These are phyloP conservation scores for Mentha longifolia DNA, from an alignment of 257 asterid genomes.

Conservation along the genomic window DNA sequence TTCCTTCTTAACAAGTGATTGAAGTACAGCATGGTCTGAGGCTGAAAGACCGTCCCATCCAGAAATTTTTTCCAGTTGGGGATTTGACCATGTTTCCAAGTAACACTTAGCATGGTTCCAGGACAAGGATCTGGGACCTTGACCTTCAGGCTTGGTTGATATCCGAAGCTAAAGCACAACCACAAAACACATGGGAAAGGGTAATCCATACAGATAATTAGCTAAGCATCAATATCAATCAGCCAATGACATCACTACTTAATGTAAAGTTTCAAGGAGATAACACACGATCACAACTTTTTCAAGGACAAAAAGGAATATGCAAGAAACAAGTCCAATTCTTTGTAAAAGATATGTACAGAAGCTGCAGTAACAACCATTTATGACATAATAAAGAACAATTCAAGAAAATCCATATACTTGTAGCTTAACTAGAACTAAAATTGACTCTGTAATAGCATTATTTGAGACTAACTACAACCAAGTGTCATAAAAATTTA, in stretches of 20 bases:
- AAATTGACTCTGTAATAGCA: neutral
- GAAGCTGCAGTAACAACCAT: neutral
- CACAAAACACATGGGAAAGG: neutral
- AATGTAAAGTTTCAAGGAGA: slow-evolving; percentile 7
- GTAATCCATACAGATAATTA: slow-evolving; percentile 23
- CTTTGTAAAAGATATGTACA: neutral
- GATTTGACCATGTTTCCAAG: slow-evolving; percentile 54
- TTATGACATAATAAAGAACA: neutral
- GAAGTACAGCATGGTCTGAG: slow-evolving; percentile 59
- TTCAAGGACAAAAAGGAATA: neutral
- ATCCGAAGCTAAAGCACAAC: slow-evolving; percentile 63
- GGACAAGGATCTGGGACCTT: slow-evolving; percentile 65
- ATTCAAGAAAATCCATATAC: slow-evolving; percentile 3
- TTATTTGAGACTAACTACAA: neutral
- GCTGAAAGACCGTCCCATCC: slow-evolving; percentile 77
- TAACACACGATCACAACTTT: neutral
- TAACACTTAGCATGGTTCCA: slow-evolving; percentile 97
- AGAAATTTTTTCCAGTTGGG: slow-evolving; percentile 61
- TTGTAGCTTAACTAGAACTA: neutral
- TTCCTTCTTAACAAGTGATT: slow-evolving; percentile 52
- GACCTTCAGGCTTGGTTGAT: slow-evolving; percentile 85
- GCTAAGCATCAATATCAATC: slow-evolving; percentile 2
- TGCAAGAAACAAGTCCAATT: neutral
- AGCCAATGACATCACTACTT: neutral
- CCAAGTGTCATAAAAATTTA: neutral